Evolutionary conservation across 148 eudicot genomes (phyloP), one percentile per base, ranked within the genome.

Genomic region (Pharnaceum exiguum): DNA sequence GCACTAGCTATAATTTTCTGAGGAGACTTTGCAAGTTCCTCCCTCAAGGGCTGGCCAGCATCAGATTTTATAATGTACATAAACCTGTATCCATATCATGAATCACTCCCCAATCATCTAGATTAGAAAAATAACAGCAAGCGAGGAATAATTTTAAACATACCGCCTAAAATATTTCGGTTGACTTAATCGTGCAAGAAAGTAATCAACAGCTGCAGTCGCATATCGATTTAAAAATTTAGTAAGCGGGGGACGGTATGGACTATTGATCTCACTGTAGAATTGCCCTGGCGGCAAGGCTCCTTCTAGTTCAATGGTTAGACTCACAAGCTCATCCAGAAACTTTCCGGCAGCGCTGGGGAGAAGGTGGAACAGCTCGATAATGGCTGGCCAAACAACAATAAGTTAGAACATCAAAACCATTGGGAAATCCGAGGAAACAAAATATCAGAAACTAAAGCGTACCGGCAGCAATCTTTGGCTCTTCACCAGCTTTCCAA

Each of bases 401-500:
- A 39, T 38, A 59, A 21, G 60, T 57, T n/a, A n/a, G n/a, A 32
- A 44, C 13, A 38, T 25, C 18, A 18, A 1, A n/a, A 36, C 40
- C 31, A 75, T 22, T 25, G 54, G 22, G 17, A 10, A 33, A 39
- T 38, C n/a, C 13, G 22, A 45, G 33, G 37, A 42, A 45, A 27
- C 24, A 25, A 31, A 46, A 35, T 16, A 31, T 5, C 37, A 13
- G 11, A 65, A 46, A 52, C 29, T 22, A 55, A 44, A 26, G 60
- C 58, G 65, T 32, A 83, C 99, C 99, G 66, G 99, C 96, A 62
- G 99, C 99, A 68, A 93, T 80, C 71, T 93, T 93, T 9, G 96
- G 96, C 74, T 93, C 99, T 69, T 93, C 99, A 58, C 96, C 99
- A 70, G 90, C 75, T 75, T 88, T 93, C 99, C 99, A 93, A 3